A percentile compares a stretch with the other conserved stretches of the same genome.
Evolutionary conservation across 2,329 filamentous ascomycete species (phyloP).

Genomic region (Camptophora hylomeconis): DNA sequence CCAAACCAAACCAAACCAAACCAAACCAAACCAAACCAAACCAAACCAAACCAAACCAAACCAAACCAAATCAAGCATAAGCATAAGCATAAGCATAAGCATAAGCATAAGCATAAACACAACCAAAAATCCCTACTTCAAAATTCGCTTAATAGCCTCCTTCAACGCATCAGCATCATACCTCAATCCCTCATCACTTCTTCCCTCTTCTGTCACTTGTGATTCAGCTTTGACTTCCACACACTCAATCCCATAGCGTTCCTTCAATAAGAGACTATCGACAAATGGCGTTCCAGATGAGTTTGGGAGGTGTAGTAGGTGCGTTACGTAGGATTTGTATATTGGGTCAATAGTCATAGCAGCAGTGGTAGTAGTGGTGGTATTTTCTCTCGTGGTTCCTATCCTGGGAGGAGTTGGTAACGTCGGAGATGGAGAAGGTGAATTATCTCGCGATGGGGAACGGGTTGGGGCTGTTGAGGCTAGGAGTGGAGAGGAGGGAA

Average conservation of each 20-base stretch:
- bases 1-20: no score
- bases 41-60: no score
- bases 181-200: conserved; percentile 38
- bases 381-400: background rate
- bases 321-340: conserved; percentile 16
- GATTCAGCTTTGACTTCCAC: conserved; percentile 64
- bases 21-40: no score
- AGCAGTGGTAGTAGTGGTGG: background rate
- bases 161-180: conserved; percentile 67
- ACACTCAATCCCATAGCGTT: conserved; percentile 45
- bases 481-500: background rate
- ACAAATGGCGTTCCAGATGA: conserved; percentile 13
- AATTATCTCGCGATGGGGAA: background rate
- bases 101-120: no score
- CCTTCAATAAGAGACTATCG: conserved; percentile 11
- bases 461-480: conserved; percentile 3
- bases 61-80: no score
- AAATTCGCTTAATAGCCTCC: conserved; percentile 63
- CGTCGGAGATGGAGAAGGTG: conserved; percentile 5
- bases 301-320: conserved; percentile 16
- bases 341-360: no score
- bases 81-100: no score
- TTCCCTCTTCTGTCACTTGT: conserved; percentile 55
- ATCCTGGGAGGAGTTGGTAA: conserved; percentile 6
- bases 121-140: no score